Evolutionary conservation across 352 stramenopile species (phyloP), one percentile per base, ranked within the genome.

Genomic region (Phytopythium sindhum): DNA sequence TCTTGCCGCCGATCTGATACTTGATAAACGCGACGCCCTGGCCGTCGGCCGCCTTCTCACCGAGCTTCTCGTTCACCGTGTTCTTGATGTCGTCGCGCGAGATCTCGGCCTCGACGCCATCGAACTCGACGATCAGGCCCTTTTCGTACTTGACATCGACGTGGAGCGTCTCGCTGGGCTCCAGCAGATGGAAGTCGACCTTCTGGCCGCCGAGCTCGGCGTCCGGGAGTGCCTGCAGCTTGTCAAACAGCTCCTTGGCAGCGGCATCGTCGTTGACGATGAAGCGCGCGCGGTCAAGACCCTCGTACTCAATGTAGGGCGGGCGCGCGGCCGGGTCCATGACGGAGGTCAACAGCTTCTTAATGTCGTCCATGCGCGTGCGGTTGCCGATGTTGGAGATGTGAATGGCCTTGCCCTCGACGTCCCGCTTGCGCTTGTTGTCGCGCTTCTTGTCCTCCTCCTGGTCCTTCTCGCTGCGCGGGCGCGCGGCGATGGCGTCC

Each of bases 61-160:
- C 83, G 42, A 94, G 82, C 69, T 90, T 84, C 47, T 91, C 81
- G 72, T 94, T 95, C 47, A 96, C 80, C 33, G 78, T 70, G 67
- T 93, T 65, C 75, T 97, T 95, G 67, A 97, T 94, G 50, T 91
- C 81, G 61, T 95, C 84, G 47, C 89, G 86, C 37, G 85, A 93
- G 42, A 96, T 70, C 52, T 94, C 79, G 19, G 74, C 82, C 15
- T 84, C 72, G n/a, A 97, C 80, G 24, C 77, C 88, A 21, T 88
- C 76, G 42, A 97, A 90, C 54, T 80, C 73, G 31, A 97, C 83
- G 64, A 96, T 93, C n/a, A 95, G 76, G 7, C 88, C 88, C 65
- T 92, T 77, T 23, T 96, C 82, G 70, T 89, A 94, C 64, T 88
- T 65, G 62, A 96, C 74, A 33, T 93, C 84, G 42, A 93, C 81